Percentiles rank a stretch among this genome's conserved stretches.
phyloP scores from a whole-genome alignment of 345 rosid species.

The Limnanthes douglasii region DNA sequence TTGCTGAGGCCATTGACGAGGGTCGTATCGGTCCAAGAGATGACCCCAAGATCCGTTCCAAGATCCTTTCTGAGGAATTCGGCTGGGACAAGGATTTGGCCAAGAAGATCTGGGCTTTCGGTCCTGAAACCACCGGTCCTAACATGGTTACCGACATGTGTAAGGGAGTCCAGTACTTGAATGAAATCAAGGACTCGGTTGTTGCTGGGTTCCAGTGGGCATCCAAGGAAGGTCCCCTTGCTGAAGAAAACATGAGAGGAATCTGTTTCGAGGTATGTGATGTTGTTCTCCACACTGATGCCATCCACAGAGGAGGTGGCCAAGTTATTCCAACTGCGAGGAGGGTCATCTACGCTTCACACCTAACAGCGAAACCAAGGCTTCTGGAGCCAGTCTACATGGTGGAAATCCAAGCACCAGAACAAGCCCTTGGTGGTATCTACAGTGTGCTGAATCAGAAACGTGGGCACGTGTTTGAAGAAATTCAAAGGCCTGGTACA shows the following conservation, averaged over 20 bases:
- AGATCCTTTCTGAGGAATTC: slow-evolving; percentile 45
- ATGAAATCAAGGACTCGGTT: slow-evolving; percentile 62
- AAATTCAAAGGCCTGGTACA: slow-evolving; percentile 52
- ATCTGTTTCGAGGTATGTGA: slow-evolving; percentile 32
- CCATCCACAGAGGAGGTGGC: slow-evolving; percentile 66
- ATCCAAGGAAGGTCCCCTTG: slow-evolving; percentile 46
- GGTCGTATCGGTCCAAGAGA: slow-evolving; percentile 56
- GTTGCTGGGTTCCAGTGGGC: slow-evolving; percentile 76
- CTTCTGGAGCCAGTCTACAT: slow-evolving; percentile 55
- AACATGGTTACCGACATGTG: slow-evolving; percentile 65
- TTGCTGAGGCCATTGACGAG: slow-evolving; percentile 57
- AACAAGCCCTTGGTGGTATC: slow-evolving; percentile 57
- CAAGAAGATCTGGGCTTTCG: slow-evolving; percentile 61
- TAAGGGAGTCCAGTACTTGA: slow-evolving; percentile 60
- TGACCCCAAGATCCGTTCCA: slow-evolving; percentile 45
- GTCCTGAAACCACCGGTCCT: slow-evolving; percentile 54
- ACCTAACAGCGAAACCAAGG: slow-evolving; percentile 60
- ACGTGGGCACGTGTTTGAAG: slow-evolving; percentile 60
- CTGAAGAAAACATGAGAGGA: slow-evolving; percentile 32
- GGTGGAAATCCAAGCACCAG: slow-evolving; percentile 62
- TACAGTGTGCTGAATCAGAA: slow-evolving; percentile 56
- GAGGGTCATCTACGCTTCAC: slow-evolving; percentile 54
- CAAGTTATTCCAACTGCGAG: slow-evolving; percentile 58
- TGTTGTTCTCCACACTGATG: slow-evolving; percentile 56
- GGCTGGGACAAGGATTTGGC: slow-evolving; percentile 73